These are phyloP conservation scores for Cryptomeria japonica DNA, from an alignment of 75 land plant species.

Conservation along the genomic window DNA sequence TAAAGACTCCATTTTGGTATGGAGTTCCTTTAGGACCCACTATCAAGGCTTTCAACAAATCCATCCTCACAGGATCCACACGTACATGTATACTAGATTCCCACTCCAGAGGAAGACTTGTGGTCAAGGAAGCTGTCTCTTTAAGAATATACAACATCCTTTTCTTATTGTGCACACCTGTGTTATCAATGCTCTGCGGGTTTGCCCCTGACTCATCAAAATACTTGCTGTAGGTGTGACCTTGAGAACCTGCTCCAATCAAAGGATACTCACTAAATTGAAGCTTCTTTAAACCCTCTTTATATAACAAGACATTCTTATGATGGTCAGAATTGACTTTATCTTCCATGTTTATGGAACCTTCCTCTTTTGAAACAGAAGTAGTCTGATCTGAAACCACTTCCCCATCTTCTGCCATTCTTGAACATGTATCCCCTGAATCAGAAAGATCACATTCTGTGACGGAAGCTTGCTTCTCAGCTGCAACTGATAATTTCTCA, in stretches of 20 bases:
- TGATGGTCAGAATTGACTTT: neutral
- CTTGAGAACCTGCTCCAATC: conserved; percentile 17
- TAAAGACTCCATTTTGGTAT: conserved; percentile 46
- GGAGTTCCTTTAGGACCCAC: conserved; percentile 45
- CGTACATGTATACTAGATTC: conserved; percentile 49
- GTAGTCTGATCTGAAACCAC: neutral
- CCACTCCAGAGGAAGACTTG: conserved; percentile 45
- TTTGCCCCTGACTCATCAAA: conserved; percentile 21
- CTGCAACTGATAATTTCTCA: conserved; percentile 15
- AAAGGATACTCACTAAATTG: conserved; percentile 25
- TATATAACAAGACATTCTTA: conserved; percentile 14
- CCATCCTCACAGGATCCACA: conserved; percentile 30
- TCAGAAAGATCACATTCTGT: neutral
- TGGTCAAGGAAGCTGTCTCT: conserved; percentile 29
- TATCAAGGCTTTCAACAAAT: conserved; percentile 36
- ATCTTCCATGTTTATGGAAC: neutral
- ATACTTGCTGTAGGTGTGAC: conserved; percentile 28
- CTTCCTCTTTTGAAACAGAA: conserved; percentile 1
- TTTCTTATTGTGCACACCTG: conserved; percentile 29
- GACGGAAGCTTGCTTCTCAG: neutral
- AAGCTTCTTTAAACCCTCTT: conserved; percentile 20
- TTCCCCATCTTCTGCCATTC: conserved; percentile 8
- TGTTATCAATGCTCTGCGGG: conserved; percentile 15
- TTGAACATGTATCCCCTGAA: conserved; percentile 9
- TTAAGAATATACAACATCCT: conserved; percentile 28